phyloP scores from a whole-genome alignment of 2,329 filamentous ascomycete species.

The Tricladium varicosporioides region DNA sequence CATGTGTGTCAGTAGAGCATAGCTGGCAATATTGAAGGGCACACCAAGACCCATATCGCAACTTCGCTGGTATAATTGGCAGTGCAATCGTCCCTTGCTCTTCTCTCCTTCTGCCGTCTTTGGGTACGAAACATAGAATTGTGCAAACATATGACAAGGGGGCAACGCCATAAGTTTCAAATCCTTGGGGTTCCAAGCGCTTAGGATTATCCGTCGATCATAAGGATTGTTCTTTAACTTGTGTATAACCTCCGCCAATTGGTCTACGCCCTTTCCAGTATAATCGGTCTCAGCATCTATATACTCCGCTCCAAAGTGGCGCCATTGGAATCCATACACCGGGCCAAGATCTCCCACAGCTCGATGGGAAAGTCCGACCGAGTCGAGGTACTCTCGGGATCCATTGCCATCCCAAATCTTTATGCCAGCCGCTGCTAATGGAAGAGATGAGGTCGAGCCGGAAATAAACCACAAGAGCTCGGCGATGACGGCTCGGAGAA shows the following conservation, averaged over 20 bases:
- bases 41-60: conserved; percentile 96
- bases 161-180: conserved; percentile 86
- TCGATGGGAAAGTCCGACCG: conserved; percentile 75
- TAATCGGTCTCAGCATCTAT: conserved; percentile 78
- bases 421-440: conserved; percentile 76
- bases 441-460: conserved; percentile 75
- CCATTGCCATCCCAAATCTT: conserved; percentile 99
- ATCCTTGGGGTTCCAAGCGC: conserved; percentile 91
- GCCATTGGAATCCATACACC: conserved; percentile 98
- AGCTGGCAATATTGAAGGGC: conserved; percentile 96
- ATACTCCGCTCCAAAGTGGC: conserved; percentile 94
- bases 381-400: conserved; percentile 85
- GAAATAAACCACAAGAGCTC: conserved; percentile 96
- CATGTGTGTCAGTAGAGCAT: conserved; percentile 94
- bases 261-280: conserved; percentile 83
- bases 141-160: conserved; percentile 96
- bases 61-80: conserved; percentile 86
- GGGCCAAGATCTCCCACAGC: conserved; percentile 88
- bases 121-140: conserved; percentile 60
- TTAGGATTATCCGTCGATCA: conserved; percentile 85
- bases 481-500: conserved; percentile 81
- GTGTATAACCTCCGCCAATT: conserved; percentile 84
- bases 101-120: conserved; percentile 32
- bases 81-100: conserved; percentile 71
- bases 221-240: conserved; percentile 83